Conservation (phyloP, 768 basidiomycete species). For the Asterophora lycoperdoides region DNA sequence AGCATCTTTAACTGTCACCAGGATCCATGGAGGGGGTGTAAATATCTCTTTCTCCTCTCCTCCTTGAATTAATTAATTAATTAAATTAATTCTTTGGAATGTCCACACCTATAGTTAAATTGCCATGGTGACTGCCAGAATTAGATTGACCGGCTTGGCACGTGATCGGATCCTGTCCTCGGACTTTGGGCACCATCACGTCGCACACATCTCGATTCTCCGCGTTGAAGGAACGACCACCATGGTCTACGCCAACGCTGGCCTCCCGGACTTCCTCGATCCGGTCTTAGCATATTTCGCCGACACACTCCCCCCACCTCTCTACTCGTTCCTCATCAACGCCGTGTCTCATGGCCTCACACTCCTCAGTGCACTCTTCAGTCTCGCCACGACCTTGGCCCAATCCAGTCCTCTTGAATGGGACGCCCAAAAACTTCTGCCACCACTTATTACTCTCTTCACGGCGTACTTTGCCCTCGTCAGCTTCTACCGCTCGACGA, state of each 20-base stretch:
- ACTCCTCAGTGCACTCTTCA: constrained; percentile 44
- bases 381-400: constrained; percentile 44
- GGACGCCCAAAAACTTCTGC: constrained; percentile 64
- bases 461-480: constrained; percentile 73
- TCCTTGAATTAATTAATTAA: no score
- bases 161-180: no score
- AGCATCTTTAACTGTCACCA: no score
- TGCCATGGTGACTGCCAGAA: no score
- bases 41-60: no score
- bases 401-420: constrained; percentile 54
- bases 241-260: constrained; percentile 26
- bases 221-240: constrained; percentile 5
- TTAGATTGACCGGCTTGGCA: not conserved
- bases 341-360: constrained; percentile 51
- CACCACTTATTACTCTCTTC: constrained; percentile 69
- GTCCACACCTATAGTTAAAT: no score
- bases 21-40: no score
- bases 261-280: constrained; percentile 47
- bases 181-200: no score
- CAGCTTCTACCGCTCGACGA: constrained; percentile 74
- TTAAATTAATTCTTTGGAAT: no score
- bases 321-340: constrained; percentile 48
- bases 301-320: constrained; percentile 49
- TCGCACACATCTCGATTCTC: no score
- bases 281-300: constrained; percentile 52